Base-by-base conservation (phyloP, 2,329 filamentous ascomycete species). In the Colletotrichum sp. region DNA sequence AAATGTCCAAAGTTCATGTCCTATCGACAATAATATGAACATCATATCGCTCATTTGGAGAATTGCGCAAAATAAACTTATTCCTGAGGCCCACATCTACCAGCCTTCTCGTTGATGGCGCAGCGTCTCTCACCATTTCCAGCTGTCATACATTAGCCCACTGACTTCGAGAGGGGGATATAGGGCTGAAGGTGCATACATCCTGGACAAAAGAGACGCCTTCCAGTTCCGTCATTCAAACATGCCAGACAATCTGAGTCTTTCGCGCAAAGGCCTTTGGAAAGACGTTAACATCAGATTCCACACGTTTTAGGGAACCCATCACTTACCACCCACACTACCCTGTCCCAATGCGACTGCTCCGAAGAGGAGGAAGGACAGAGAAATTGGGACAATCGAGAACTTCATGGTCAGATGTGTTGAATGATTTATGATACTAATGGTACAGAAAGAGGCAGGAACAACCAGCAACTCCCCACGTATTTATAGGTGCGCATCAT, bases 221-320 rank as follows among this genome's bases (percentile, higher is more conserved):
- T 52, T 52, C 44, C 44, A 52, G 44, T 52, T 52, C 44, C 44
- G 44, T 52, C 44, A 52, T 52, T 52, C 11, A 52, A 52, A 52
- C 44, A 52, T 13, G 44, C 44, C 12, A 52, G 44, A 22, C 44
- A 52, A 13, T 52, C 44, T 8, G 44, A 52, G n/a, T 52, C n/a
- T 52, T 52, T 52, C n/a, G 44, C n/a, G 13, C 44, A 52, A 8
- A 52, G n/a, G n/a, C 44, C 44, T 52, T 52, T 6, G 12, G 44
- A 4, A 52, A 4, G 6, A 22, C 44, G n/a, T 52, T 22, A 3
- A 22, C 11, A 22, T 52, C 0, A 22, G 4, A 12, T 22, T 13
- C 6, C 2, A 22, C 0, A 1, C 44, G 3, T 52, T 13, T 22
- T 2, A 13, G 4, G 16, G 39, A 6, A 22, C 4, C 6, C 1